Evolutionary conservation across 306 rosid species (phyloP), one percentile per base, ranked within the genome.

Genomic region (Purshia tridentata): DNA sequence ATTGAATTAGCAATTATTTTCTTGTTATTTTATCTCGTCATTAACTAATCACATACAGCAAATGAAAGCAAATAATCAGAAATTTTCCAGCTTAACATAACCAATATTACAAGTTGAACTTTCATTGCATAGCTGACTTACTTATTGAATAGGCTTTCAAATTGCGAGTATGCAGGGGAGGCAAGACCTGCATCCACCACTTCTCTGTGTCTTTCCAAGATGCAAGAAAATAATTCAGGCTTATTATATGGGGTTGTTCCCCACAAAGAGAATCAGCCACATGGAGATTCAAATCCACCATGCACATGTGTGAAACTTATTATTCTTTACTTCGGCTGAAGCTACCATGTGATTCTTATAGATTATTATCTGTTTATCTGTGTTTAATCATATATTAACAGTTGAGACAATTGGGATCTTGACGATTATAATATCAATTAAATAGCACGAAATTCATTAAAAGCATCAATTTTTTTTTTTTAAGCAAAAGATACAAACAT

Each of bases 151-250:
- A 37, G 12, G 11, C 49, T 39, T n/a, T n/a, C 12, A 52, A 51
- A 39, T 40, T 52, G 57, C 52, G 50, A 29, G 45, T 16, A 49
- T 19, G 52, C 18, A 53, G 62, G 52, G 40, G 63, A 53, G 22
- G 73, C 63, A 53, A 52, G 63, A 45, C 15, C 73, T 52, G 73
- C 50, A 53, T 37, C 51, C 37, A 39, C 73, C 61, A 51, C 44
- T 6, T 23, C 72, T 29, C 5, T 67, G 41, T 67, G 72, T 67
- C 47, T 16, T 67, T 67, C 44, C 6, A 8, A 8, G 72, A 35
- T 35, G 58, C 46, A 51, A n/a, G 16, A 29, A 35, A 29, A 35
- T 6, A 9, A 29, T 68, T 35, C 5, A 12, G 60, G 60, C 7
- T 69, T 52, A 9, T 15, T 19, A 4, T 49, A 67, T 35, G 15